These are phyloP conservation scores for Aspergillus persii DNA, from an alignment of 2,329 filamentous ascomycete species.

Conservation along the genomic window DNA sequence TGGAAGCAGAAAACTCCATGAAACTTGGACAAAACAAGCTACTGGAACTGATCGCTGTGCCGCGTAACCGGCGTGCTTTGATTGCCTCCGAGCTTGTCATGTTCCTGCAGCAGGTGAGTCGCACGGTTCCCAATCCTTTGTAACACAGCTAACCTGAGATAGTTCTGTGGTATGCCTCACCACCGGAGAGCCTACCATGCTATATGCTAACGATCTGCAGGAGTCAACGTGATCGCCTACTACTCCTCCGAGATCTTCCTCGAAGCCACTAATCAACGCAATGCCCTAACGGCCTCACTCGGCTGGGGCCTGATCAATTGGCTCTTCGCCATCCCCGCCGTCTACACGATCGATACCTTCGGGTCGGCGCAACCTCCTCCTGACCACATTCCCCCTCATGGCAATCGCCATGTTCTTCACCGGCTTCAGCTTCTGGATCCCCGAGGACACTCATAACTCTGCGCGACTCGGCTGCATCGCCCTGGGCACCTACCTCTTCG, in stretches of 20 bases:
- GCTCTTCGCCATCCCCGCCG: slow-evolving; percentile 61
- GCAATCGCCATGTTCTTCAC: slow-evolving; percentile 51
- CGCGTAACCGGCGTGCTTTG: slow-evolving; percentile 61
- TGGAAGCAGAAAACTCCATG: slow-evolving; percentile 58
- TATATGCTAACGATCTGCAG: slow-evolving; percentile 2
- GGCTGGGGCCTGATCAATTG: slow-evolving; percentile 64
- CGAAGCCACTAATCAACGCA: slow-evolving; percentile 43
- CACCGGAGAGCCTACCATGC: background rate
- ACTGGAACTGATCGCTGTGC: slow-evolving; percentile 57
- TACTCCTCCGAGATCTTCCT: slow-evolving; percentile 62
- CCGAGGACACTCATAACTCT: slow-evolving; percentile 29
- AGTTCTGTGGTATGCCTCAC: slow-evolving; percentile 40
- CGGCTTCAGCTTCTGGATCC: slow-evolving; percentile 54
- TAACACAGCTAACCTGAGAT: background rate
- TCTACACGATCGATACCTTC: slow-evolving; percentile 68
- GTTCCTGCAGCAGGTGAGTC: slow-evolving; percentile 61
- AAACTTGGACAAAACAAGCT: slow-evolving; percentile 50
- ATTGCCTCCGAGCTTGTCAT: slow-evolving; percentile 62
- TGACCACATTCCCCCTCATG: slow-evolving; percentile 67
- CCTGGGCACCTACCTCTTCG: slow-evolving; percentile 45
- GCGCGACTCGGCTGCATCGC: slow-evolving; percentile 44
- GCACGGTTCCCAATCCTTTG: background rate
- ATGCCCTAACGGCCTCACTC: slow-evolving; percentile 57
- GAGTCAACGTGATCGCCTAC: slow-evolving; percentile 56
- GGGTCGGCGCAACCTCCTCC: slow-evolving; percentile 64